Evolutionary conservation across 108 stramenopile genomes (phyloP), one percentile per base, ranked within the genome.

Genomic region (Chaetoceros muelleri): DNA sequence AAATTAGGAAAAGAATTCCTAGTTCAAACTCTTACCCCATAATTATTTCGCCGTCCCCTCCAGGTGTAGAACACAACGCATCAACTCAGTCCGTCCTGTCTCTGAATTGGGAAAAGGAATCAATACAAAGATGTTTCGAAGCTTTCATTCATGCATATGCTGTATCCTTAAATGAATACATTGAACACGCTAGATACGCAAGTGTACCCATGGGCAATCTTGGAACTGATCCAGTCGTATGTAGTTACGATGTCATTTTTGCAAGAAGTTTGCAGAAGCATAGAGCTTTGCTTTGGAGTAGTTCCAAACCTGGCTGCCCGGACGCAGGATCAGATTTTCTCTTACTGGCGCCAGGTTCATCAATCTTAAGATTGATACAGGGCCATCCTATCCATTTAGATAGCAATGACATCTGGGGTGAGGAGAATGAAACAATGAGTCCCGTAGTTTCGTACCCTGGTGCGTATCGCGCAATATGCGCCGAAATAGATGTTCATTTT

Each of bases 211-310:
- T 98, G 18, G 95, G 95, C 24, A 96, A 97, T 64, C 53, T 99
- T 21, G 83, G 80, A 5, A 63, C 66, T 5, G 95, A 96, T 57
- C 84, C 86, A 21, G 80, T 72, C 45, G 66, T 74, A 10, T 65
- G 75, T 2, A 67, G 94, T 57, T 93, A 77, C 58, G 97, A 98
- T 53, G 75, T 89, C 1, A 56, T 85, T 22, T 82, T 93, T 49
- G 72, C 70, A 23, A 80, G 99, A 24, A 65, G 70, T 25, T 62
- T 98, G 25, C 47, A 61, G 47, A 78, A 80, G 66, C 92, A 86
- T 61, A 69, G 91, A 48, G 86, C 94, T 34, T 46, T 96, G 16
- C 77, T 93, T n/a, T 99, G 99, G 99, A 96, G 95, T 18, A 94
- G 85, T 44, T 62, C 65, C 28, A 58, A 66, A 21, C 65, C 76